Evolutionary conservation across 2,329 filamentous ascomycete genomes (phyloP).

Genomic region (Capronia americana): DNA sequence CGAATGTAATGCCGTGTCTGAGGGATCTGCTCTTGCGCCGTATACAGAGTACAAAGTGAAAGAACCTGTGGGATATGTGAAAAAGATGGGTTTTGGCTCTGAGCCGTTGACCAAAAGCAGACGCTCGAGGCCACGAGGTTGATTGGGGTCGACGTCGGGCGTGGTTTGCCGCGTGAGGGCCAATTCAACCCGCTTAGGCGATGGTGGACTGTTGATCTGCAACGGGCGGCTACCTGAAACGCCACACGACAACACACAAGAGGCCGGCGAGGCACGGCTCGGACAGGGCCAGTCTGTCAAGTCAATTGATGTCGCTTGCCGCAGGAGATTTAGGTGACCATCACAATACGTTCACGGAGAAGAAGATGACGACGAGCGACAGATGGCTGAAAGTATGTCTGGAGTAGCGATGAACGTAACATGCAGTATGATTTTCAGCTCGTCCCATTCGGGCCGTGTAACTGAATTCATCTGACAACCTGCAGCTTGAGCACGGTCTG

Average conservation of each 20-base stretch:
- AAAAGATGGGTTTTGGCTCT: not conserved
- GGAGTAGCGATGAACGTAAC: not conserved
- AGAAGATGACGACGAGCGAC: not conserved
- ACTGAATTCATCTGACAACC: slow-evolving; percentile 16
- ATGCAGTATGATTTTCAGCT: slow-evolving; percentile 17
- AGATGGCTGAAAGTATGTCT: not conserved
- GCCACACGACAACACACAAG: slow-evolving; percentile 17
- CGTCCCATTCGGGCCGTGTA: not conserved
- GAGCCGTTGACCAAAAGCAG: slow-evolving; percentile 9
- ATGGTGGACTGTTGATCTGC: slow-evolving; percentile 32
- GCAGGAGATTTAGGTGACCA: not conserved
- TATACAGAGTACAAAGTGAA: not conserved
- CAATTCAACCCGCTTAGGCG: slow-evolving; percentile 11
- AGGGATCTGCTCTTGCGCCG: not conserved
- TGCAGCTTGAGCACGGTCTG: not conserved
- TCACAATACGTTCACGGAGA: slow-evolving; percentile 3
- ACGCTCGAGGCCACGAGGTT: slow-evolving; percentile 25
- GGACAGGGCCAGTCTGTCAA: not conserved
- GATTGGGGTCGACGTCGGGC: slow-evolving; percentile 29
- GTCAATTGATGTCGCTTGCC: not conserved
- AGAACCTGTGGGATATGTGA: slow-evolving; percentile 7
- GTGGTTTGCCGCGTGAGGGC: slow-evolving; percentile 20
- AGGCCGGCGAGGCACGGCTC: slow-evolving; percentile 10
- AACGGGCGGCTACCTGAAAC: slow-evolving; percentile 37
- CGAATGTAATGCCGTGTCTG: not conserved